phyloP scores from a whole-genome alignment of 2,329 filamentous ascomycete genomes.

The Tolypocladium paradoxum region DNA sequence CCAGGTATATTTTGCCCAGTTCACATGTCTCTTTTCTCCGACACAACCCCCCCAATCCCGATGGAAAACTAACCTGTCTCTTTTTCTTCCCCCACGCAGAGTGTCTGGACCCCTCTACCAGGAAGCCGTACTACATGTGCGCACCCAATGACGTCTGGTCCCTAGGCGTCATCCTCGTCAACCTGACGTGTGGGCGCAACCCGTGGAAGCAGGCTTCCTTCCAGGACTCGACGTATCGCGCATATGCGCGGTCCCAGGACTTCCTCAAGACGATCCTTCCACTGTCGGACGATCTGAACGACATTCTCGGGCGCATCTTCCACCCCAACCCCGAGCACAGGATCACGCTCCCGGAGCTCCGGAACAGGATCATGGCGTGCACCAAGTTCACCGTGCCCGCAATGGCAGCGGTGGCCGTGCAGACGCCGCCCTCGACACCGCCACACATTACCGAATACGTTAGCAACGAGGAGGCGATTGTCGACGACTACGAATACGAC shows the following conservation, averaged over 20 bases:
- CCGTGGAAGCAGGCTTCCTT: conserved; percentile 95
- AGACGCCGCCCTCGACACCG: conserved; percentile 31
- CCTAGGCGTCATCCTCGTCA: conserved; percentile 94
- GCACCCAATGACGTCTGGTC: conserved; percentile 97
- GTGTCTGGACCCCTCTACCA: conserved; percentile 69
- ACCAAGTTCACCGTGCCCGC: conserved; percentile 54
- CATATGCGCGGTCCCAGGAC: conserved; percentile 71
- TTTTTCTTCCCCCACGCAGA: conserved; percentile 42
- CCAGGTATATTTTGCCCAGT: conserved; percentile 59
- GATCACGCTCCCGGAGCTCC: conserved; percentile 72
- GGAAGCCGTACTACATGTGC: conserved; percentile 74
- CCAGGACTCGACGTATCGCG: conserved; percentile 90
- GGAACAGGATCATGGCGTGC: conserved; percentile 66
- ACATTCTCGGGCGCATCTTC: conserved; percentile 80
- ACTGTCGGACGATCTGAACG: conserved; percentile 78
- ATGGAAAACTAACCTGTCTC: conserved; percentile 3
- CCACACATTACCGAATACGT: conserved; percentile 34
- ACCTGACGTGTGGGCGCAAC: conserved; percentile 94
- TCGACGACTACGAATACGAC: conserved; percentile 33
- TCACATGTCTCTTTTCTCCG: conserved; percentile 4
- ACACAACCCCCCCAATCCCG: background rate
- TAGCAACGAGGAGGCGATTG: conserved; percentile 33
- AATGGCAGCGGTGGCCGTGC: conserved; percentile 21
- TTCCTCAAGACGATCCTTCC: conserved; percentile 92
- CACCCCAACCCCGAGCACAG: conserved; percentile 73